Conservation (phyloP, 352 stramenopile genomes). For the Globisporangium irregulare region DNA sequence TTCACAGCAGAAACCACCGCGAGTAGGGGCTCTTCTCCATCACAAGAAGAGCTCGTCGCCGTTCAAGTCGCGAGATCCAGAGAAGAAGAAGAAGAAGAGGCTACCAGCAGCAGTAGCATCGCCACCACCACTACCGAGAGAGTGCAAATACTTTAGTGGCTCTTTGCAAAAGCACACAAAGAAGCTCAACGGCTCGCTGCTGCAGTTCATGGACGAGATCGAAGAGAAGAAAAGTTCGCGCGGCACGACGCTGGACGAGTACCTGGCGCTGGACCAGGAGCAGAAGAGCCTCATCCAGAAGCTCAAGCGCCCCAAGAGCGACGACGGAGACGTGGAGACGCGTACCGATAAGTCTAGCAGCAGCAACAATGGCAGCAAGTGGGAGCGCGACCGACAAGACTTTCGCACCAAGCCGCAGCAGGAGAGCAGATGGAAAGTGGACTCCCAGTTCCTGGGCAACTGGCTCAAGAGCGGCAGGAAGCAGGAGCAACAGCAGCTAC, state of each 20-base stretch:
- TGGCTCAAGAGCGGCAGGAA: slow-evolving; percentile 10
- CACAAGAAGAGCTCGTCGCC: neutral
- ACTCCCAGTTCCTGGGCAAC: slow-evolving; percentile 11
- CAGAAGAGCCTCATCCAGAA: slow-evolving; percentile 16
- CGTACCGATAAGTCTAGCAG: neutral
- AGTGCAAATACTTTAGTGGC: slow-evolving; percentile 10
- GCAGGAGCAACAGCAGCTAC: neutral
- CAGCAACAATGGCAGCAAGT: slow-evolving; percentile 10
- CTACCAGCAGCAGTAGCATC: neutral
- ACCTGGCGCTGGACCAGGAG: slow-evolving; percentile 28
- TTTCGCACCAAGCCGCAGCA: slow-evolving; percentile 16
- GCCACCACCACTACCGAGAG: neutral
- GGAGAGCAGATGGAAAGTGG: slow-evolving; percentile 19
- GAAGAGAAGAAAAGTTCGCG: slow-evolving; percentile 26
- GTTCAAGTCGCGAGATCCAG: neutral
- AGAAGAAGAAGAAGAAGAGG: neutral
- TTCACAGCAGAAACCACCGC: neutral
- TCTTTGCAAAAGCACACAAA: neutral
- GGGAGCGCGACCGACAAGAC: slow-evolving; percentile 19
- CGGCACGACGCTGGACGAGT: slow-evolving; percentile 25
- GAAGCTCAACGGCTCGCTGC: slow-evolving; percentile 3
- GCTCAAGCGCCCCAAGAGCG: slow-evolving; percentile 8
- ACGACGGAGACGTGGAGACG: neutral
- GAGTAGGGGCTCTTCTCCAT: slow-evolving; percentile 2
- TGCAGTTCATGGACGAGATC: slow-evolving; percentile 29